Conservation (phyloP, 352 stramenopile species). For the Plasmopara muralis region DNA sequence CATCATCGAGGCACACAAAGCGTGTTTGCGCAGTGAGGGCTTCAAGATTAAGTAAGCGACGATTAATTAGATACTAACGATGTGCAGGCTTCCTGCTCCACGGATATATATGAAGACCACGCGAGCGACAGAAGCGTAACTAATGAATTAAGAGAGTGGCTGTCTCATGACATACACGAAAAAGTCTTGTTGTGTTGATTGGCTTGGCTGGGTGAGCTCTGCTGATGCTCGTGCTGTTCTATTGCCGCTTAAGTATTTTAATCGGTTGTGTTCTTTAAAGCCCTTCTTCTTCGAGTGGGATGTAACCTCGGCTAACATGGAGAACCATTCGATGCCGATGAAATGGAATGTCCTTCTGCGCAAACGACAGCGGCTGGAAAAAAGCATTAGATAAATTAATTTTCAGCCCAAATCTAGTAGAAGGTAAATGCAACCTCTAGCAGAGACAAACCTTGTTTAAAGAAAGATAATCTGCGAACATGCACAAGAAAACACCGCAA, state of each 20-base stretch:
- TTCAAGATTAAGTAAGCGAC: constrained; percentile 88
- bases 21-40: constrained; percentile 92
- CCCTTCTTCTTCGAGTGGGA: constrained; percentile 60
- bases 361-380: constrained; percentile 51
- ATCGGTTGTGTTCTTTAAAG: constrained; percentile 23
- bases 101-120: constrained; percentile 25
- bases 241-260: neutral
- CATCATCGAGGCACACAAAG: constrained; percentile 97
- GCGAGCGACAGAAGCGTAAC: constrained; percentile 11
- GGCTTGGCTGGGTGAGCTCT: neutral
- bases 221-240: neutral
- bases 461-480: constrained; percentile 78
- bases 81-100: constrained; percentile 6
- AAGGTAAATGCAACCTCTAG: too few species aligned
- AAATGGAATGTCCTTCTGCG: constrained; percentile 80
- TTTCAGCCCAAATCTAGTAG: neutral
- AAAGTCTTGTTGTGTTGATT: constrained; percentile 6
- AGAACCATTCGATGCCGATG: constrained; percentile 79
- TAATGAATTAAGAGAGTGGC: constrained; percentile 12
- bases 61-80: neutral
- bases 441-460: constrained; percentile 37
- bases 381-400: neutral
- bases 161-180: neutral
- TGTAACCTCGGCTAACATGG: constrained; percentile 50
- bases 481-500: constrained; percentile 83